These are phyloP conservation scores for Candida mesenterica DNA, from an alignment of 1,139 yeast species.

Conservation along the genomic window DNA sequence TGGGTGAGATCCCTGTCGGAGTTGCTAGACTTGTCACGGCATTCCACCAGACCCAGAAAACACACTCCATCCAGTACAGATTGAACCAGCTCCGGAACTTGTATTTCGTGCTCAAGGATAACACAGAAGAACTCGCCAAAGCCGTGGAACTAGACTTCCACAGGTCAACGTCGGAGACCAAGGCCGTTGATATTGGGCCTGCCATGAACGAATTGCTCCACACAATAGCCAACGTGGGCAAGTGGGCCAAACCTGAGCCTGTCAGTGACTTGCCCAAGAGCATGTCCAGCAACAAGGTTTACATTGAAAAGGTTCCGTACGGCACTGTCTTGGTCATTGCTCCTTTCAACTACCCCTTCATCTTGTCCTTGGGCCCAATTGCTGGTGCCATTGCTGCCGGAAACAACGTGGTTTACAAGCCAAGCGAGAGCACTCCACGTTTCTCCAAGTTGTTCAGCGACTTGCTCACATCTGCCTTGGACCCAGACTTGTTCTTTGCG, in stretches of 20 bases:
- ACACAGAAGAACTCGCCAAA: slow-evolving; percentile 50
- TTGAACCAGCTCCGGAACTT: slow-evolving; percentile 65
- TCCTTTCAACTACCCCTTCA: slow-evolving; percentile 86
- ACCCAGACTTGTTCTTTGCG: slow-evolving; percentile 56
- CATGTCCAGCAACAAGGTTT: slow-evolving; percentile 47
- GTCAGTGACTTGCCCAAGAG: slow-evolving; percentile 45
- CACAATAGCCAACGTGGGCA: slow-evolving; percentile 57
- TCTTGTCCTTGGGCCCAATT: slow-evolving; percentile 63
- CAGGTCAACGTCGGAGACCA: slow-evolving; percentile 61
- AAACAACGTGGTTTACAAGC: slow-evolving; percentile 77
- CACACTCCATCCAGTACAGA: slow-evolving; percentile 57
- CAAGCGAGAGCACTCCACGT: slow-evolving; percentile 71
- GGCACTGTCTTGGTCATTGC: slow-evolving; percentile 76
- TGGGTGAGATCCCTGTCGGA: slow-evolving; percentile 48
- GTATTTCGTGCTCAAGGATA: slow-evolving; percentile 64
- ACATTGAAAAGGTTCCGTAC: slow-evolving; percentile 64
- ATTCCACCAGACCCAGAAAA: slow-evolving; percentile 48
- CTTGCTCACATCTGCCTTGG: slow-evolving; percentile 52
- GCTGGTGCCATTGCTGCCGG: slow-evolving; percentile 88
- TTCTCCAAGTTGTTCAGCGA: slow-evolving; percentile 56
- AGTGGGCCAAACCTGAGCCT: slow-evolving; percentile 59
- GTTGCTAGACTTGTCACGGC: slow-evolving; percentile 42
- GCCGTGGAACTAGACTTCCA: slow-evolving; percentile 69
- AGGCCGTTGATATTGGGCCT: slow-evolving; percentile 53
- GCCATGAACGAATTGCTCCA: slow-evolving; percentile 56